These are phyloP conservation scores for Hyphodiscus sp. DNA, from an alignment of 2,329 filamentous ascomycete species.

Conservation along the genomic window DNA sequence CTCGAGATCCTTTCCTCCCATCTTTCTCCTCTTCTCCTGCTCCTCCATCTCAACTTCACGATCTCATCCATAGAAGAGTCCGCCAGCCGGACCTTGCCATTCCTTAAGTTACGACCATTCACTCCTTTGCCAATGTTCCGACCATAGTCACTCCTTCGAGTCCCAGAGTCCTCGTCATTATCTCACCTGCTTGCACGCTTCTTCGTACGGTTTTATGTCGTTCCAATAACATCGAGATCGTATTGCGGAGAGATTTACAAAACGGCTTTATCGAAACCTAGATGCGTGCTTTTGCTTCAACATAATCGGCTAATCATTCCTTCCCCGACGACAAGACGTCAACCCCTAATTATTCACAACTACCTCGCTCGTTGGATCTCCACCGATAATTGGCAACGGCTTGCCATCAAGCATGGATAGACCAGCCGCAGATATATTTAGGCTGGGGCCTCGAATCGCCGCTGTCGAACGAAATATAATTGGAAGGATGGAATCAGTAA, in stretches of 20 bases:
- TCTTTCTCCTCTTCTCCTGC: conserved; percentile 4
- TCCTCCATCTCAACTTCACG: conserved; percentile 13
- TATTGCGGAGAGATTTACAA: conserved; percentile 9
- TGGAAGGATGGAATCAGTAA: conserved; percentile 19
- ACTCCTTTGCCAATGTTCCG: conserved; percentile 30
- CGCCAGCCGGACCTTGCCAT: conserved; percentile 51
- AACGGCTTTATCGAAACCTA: neutral
- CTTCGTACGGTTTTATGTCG: conserved; percentile 1
- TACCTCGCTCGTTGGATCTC: neutral
- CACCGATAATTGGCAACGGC: conserved; percentile 3
- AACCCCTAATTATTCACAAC: neutral
- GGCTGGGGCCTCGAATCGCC: conserved; percentile 22
- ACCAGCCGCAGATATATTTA: conserved; percentile 22
- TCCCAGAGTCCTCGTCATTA: conserved; percentile 2
- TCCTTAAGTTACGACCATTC: conserved; percentile 36
- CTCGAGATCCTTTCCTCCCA: neutral
- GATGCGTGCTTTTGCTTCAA: conserved; percentile 12
- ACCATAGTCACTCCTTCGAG: conserved; percentile 31
- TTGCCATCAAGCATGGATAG: conserved; percentile 17
- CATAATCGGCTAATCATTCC: conserved; percentile 13
- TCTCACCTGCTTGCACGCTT: neutral
- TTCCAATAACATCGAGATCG: conserved; percentile 19
- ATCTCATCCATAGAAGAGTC: conserved; percentile 29
- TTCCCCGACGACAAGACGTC: conserved; percentile 8
- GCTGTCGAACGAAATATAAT: conserved; percentile 9